Evolutionary conservation across 169 alveolate species (phyloP).

Genomic region (Pseudocohnilembus persalinus): DNA sequence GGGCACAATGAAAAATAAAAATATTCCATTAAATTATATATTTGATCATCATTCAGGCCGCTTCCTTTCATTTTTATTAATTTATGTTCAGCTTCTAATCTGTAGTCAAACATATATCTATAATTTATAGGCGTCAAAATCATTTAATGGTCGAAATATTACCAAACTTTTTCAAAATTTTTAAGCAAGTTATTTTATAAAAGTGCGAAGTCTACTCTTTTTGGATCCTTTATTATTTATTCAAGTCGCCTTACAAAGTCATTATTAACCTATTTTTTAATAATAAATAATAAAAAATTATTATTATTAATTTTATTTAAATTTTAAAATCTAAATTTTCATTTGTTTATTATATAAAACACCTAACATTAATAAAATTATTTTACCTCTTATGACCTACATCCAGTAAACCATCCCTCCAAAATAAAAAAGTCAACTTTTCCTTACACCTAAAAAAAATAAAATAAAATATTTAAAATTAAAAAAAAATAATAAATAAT

Average conservation of each 20-base stretch:
- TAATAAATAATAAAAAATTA: too few species aligned
- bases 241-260: background rate
- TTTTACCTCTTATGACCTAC: background rate
- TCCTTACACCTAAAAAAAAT: too few species aligned
- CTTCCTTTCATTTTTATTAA: background rate
- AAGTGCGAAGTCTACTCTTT: background rate
- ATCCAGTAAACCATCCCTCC: background rate
- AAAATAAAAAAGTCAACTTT: background rate
- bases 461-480: too few species aligned
- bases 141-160: background rate
- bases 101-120: background rate
- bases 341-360: too few species aligned
- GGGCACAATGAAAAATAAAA: background rate
- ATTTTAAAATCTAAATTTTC: too few species aligned
- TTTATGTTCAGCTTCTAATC: background rate
- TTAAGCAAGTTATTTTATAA: too few species aligned
- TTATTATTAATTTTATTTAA: too few species aligned
- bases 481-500: too few species aligned
- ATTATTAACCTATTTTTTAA: background rate
- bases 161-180: background rate
- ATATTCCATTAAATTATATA: background rate
- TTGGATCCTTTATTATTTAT: background rate
- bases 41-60: background rate
- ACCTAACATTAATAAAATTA: too few species aligned
- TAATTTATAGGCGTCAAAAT: background rate